phyloP scores from a whole-genome alignment of 2,329 filamentous ascomycete genomes.

The Hypoxylon sp. region DNA sequence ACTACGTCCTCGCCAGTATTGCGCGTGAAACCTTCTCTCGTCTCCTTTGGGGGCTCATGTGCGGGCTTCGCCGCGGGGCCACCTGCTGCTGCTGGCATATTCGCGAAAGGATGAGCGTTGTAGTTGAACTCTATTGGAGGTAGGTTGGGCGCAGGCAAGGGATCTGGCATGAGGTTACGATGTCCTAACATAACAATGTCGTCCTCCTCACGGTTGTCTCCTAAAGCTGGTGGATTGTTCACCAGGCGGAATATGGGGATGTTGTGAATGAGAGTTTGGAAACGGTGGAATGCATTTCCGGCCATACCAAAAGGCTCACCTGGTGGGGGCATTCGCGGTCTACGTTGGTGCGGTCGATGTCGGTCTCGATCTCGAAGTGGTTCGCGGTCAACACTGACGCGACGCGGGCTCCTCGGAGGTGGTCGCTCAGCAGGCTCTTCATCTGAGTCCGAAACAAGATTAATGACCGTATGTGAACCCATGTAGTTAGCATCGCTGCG shows the following conservation, averaged over 20 bases:
- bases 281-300: conserved; percentile 24
- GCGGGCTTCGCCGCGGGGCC: conserved; percentile 58
- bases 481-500: conserved; percentile 53
- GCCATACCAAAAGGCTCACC: not conserved
- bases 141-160: conserved; percentile 16
- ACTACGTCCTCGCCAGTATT: conserved; percentile 79
- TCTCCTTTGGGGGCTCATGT: conserved; percentile 75
- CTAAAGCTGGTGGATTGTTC: conserved; percentile 23
- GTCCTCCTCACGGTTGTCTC: conserved; percentile 42
- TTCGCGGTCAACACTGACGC: conserved; percentile 22
- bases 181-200: conserved; percentile 50
- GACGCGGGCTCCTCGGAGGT: conserved; percentile 18
- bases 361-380: not conserved
- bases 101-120: conserved; percentile 43
- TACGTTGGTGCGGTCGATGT: not conserved
- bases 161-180: conserved; percentile 38
- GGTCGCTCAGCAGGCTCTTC: conserved; percentile 42
- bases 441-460: conserved; percentile 53
- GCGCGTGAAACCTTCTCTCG: conserved; percentile 84
- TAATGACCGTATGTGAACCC: conserved; percentile 46
- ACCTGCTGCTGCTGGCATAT: conserved; percentile 14
- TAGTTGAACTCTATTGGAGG: conserved; percentile 51
- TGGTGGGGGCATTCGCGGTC: not conserved
- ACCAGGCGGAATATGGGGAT: conserved; percentile 46
- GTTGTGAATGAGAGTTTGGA: conserved; percentile 40